Percentiles rank a stretch among this genome's conserved stretches.
Conservation (phyloP, 768 basidiomycete species). For the Plicaturopsis crispa region DNA sequence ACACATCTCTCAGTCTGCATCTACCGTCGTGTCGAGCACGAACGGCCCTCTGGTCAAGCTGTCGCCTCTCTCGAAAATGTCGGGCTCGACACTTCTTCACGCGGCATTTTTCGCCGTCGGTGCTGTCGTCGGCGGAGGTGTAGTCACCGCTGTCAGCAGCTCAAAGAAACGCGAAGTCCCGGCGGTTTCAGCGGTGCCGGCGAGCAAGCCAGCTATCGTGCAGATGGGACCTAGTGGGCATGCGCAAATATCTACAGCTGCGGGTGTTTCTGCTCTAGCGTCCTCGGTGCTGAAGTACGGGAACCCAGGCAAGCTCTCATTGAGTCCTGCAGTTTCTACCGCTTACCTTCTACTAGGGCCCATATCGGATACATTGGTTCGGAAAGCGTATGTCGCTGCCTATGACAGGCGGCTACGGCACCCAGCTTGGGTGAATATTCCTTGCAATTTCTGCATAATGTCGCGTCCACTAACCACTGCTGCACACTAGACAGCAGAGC, state of each 20-base stretch:
- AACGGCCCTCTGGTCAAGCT: no score
- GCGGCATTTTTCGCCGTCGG: constrained; percentile 79
- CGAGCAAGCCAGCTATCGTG: constrained; percentile 30
- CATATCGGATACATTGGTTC: constrained; percentile 67
- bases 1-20: no score
- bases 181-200: constrained; percentile 13
- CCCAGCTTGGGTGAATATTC: constrained; percentile 73
- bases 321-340: no score
- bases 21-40: no score
- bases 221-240: constrained; percentile 37
- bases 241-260: constrained; percentile 30
- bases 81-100: constrained; percentile 43
- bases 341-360: no score
- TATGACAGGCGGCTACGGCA: constrained; percentile 90
- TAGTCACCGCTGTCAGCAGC: constrained; percentile 42
- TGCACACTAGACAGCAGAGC: constrained; percentile 80
- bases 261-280: constrained; percentile 10
- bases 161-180: constrained; percentile 18
- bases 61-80: no score
- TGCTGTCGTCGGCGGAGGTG: constrained; percentile 72
- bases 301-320: constrained; percentile 81
- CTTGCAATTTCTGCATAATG: neutral
- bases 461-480: neutral
- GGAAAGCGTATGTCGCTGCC: constrained; percentile 79
- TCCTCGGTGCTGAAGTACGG: constrained; percentile 64